Percentiles rank a stretch among this genome's conserved stretches.
These are phyloP conservation scores for Agaricus bisporus DNA, from an alignment of 768 basidiomycete species.

Conservation along the genomic window DNA sequence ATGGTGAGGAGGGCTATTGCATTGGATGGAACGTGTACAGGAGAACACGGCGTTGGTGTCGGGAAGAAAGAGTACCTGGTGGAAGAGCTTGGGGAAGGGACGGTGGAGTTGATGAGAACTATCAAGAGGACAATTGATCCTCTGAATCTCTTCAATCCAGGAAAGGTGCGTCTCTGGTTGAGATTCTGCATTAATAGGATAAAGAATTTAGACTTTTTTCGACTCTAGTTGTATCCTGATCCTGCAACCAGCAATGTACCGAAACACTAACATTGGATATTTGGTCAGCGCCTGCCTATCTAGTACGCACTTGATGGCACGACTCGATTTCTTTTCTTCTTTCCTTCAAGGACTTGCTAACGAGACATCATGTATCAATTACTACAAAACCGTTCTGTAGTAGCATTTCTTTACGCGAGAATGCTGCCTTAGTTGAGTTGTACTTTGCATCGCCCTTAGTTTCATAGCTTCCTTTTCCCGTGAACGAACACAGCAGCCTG, in stretches of 20 bases:
- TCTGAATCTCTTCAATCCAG: slow-evolving; percentile 73
- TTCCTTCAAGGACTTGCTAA: too few species aligned
- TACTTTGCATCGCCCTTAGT: too few species aligned
- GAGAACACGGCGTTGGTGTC: slow-evolving; percentile 85
- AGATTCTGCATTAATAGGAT: neutral
- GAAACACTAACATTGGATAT: too few species aligned
- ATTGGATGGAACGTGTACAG: slow-evolving; percentile 77
- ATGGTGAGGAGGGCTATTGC: slow-evolving; percentile 66
- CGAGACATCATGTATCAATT: too few species aligned
- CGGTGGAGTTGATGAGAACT: slow-evolving; percentile 77
- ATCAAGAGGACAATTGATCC: slow-evolving; percentile 77
- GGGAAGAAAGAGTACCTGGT: slow-evolving; percentile 80
- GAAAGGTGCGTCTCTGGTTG: slow-evolving; percentile 45
- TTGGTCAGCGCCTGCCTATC: too few species aligned
- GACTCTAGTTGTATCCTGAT: slow-evolving; percentile 13
- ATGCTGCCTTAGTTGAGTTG: too few species aligned
- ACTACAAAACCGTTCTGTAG: too few species aligned
- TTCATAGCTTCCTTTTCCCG: too few species aligned
- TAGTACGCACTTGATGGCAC: too few species aligned
- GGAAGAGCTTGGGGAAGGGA: slow-evolving; percentile 77
- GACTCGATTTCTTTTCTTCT: too few species aligned
- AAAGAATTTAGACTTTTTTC: neutral
- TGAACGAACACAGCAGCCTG: too few species aligned
- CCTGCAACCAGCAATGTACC: neutral
- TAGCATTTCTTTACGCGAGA: too few species aligned